Base-by-base conservation (phyloP, 306 rosid genomes). In the Acacia confusa region DNA sequence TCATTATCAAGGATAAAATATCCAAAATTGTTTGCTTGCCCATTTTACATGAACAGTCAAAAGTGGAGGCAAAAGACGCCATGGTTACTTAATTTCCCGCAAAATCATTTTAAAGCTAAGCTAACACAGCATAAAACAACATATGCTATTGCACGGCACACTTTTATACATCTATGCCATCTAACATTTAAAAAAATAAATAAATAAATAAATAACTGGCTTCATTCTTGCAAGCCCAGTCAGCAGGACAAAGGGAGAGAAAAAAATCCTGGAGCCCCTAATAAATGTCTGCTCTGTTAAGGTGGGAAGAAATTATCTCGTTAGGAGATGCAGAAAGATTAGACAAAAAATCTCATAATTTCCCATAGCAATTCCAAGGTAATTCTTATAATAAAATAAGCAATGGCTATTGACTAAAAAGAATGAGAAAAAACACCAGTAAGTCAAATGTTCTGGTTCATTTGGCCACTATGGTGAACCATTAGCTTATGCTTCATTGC, bases 111-210 rank as follows among this genome's bases (percentile, higher is more conserved):
- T 32, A 2, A 78, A 76, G 68, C 75, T 34, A 70, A 75, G 22
- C 77, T 71, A 66, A 55, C 28, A 81, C 38, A 81, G 67, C 79
- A 22, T 41, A 68, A 67, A 76, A 70, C 47, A 76, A 63, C n/a
- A 41, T 15, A 27, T 48, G 53, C 67, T 53, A 64, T 66, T 41
- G 73, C 13, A 69, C 41, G 43, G 61, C 27, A 70, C n/a, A 65
- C 55, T 30, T 58, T 75, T 40, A 22, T 70, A 45, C 60, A 67
- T 74, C 48, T n/a, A n/a, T 69, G 12, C 28, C 16, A 19, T 68
- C 16, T 68, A 68, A 28, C 73, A 38, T 68, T 20, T 7, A 9
- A 41, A 14, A 17, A 74, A 74, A 4, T 65, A 30, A 30, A 30
- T 2, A n/a, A n/a, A n/a, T n/a, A n/a, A n/a, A n/a, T n/a, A 14